phyloP scores from a whole-genome alignment of 2,329 filamentous ascomycete species.

The Aspergillus sp. region DNA sequence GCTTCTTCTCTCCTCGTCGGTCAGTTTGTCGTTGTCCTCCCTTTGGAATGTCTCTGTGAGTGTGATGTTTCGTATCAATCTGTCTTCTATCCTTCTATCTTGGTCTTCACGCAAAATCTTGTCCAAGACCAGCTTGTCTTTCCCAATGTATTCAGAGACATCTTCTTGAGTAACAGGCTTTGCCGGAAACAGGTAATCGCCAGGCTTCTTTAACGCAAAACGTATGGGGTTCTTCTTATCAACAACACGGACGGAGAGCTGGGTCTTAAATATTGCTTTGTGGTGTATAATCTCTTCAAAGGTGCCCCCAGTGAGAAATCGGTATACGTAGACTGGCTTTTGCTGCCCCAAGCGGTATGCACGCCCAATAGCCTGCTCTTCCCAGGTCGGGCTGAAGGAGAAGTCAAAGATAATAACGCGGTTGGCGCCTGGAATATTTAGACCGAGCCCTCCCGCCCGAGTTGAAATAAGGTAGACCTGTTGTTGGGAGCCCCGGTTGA shows the following conservation, averaged over 20 bases:
- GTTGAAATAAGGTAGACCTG: slow-evolving; percentile 79
- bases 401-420: slow-evolving; percentile 85
- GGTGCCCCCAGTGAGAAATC: slow-evolving; percentile 73
- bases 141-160: slow-evolving; percentile 55
- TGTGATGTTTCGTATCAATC: slow-evolving; percentile 50
- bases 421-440: slow-evolving; percentile 83
- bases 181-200: slow-evolving; percentile 61
- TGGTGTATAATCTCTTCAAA: slow-evolving; percentile 75
- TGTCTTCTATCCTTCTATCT: slow-evolving; percentile 12
- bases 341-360: slow-evolving; percentile 82
- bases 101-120: slow-evolving; percentile 34
- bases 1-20: slow-evolving; percentile 60
- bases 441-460: slow-evolving; percentile 73
- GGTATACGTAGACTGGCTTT: slow-evolving; percentile 82
- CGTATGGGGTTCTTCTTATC: slow-evolving; percentile 78
- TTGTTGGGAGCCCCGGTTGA: slow-evolving; percentile 59
- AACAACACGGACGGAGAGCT: slow-evolving; percentile 75
- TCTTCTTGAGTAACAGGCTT: slow-evolving; percentile 53
- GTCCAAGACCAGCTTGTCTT: slow-evolving; percentile 63
- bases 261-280: slow-evolving; percentile 76
- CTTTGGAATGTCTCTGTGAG: slow-evolving; percentile 72
- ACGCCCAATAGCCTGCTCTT: slow-evolving; percentile 83
- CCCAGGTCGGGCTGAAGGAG: slow-evolving; percentile 74
- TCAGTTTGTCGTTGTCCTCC: slow-evolving; percentile 65
- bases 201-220: slow-evolving; percentile 56